Percentiles rank a stretch among this genome's conserved stretches.
Conservation (phyloP, 2,329 filamentous ascomycete genomes). For the Ophidiomyces ophidiicola region DNA sequence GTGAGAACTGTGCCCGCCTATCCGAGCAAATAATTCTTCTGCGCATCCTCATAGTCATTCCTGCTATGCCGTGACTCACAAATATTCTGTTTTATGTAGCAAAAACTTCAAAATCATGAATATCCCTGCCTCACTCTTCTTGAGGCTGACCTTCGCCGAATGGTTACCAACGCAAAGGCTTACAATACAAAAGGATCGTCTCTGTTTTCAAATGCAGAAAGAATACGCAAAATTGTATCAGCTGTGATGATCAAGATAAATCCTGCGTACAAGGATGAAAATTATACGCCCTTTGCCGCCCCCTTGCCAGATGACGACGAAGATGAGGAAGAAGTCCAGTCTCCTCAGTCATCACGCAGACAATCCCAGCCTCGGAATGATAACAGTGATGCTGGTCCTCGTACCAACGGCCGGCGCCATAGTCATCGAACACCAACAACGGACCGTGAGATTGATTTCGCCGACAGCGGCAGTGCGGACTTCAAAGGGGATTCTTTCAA, state of each 20-base stretch:
- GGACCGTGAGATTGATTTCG: constrained; percentile 17
- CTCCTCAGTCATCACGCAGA: constrained; percentile 14
- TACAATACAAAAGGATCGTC: constrained; percentile 63
- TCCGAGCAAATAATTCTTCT: background rate
- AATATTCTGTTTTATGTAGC: constrained; percentile 21
- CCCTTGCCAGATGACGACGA: constrained; percentile 51
- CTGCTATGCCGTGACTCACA: background rate
- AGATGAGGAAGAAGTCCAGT: constrained; percentile 11
- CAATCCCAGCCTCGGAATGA: background rate
- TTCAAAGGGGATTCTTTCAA: constrained; percentile 69
- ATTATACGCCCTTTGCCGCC: constrained; percentile 61
- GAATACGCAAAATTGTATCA: constrained; percentile 71
- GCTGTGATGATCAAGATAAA: constrained; percentile 82
- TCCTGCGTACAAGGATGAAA: constrained; percentile 59
- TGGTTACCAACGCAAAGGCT: constrained; percentile 77
- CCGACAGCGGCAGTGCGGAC: constrained; percentile 17
- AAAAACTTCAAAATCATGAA: constrained; percentile 55
- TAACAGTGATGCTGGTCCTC: background rate
- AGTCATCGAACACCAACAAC: constrained; percentile 14
- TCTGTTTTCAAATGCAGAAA: constrained; percentile 72
- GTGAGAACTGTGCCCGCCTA: constrained; percentile 24
- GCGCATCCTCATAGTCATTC: background rate
- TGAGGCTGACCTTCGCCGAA: constrained; percentile 75
- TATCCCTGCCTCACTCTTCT: constrained; percentile 61
- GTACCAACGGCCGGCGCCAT: background rate